Conservation (phyloP, 495 filamentous ascomycete species). For the Penicillium chermesinum region DNA sequence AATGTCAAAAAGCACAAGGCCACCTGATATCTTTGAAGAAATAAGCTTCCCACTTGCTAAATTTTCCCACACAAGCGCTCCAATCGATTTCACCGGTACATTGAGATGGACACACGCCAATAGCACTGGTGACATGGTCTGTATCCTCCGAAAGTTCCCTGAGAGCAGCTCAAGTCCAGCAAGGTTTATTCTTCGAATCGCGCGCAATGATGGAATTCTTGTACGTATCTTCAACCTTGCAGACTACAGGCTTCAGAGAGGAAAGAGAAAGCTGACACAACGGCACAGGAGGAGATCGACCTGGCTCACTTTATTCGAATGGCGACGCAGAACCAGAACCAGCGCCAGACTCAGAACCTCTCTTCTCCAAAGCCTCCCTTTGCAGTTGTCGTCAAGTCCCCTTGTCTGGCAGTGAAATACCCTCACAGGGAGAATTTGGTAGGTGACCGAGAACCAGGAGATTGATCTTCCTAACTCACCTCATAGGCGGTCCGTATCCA, state of each 20-base stretch:
- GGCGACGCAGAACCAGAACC: constrained; percentile 8
- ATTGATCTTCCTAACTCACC: background rate
- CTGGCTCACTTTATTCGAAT: constrained; percentile 23
- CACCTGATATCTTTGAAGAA: too few species aligned
- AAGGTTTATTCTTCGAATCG: constrained; percentile 23
- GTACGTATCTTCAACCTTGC: constrained; percentile 18
- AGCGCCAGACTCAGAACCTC: background rate
- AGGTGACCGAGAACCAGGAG: background rate
- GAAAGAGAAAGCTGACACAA: too few species aligned
- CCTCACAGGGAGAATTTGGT: constrained; percentile 9
- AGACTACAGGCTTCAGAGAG: too few species aligned
- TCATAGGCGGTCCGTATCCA: constrained; percentile 40
- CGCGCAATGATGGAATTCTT: constrained; percentile 22
- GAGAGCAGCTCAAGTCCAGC: background rate
- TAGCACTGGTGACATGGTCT: constrained; percentile 28
- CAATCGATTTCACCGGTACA: constrained; percentile 27
- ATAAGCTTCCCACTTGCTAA: constrained; percentile 26
- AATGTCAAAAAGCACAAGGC: too few species aligned
- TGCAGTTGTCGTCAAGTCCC: constrained; percentile 39
- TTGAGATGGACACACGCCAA: constrained; percentile 38
- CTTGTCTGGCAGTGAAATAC: constrained; percentile 43
- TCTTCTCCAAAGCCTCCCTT: constrained; percentile 22
- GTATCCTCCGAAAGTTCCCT: constrained; percentile 23
- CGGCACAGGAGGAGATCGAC: constrained; percentile 33
- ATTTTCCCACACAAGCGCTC: constrained; percentile 39